phyloP scores from a whole-genome alignment of 371 early-diverging fungal genomes.

The Apophysomyces sp. region DNA sequence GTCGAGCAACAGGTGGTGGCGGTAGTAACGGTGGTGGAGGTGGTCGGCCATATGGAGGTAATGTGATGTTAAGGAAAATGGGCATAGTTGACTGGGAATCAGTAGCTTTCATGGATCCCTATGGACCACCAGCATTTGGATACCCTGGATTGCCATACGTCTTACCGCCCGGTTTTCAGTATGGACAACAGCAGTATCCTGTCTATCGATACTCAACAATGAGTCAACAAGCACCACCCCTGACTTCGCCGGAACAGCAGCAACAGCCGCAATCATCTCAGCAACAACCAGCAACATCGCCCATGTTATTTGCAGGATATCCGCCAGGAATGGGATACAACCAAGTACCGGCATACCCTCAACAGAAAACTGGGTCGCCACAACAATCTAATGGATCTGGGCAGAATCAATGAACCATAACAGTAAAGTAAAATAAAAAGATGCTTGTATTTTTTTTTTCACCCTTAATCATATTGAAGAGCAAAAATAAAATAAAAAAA shows the following conservation, averaged over 20 bases:
- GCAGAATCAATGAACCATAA: background rate
- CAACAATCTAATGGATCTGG: background rate
- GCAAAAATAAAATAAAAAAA: too few species aligned
- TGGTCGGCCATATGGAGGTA: background rate
- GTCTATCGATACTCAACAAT: background rate
- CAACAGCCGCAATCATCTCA: background rate
- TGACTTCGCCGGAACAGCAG: background rate
- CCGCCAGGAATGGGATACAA: background rate
- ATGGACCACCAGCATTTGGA: background rate
- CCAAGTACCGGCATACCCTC: background rate
- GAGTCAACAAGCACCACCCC: background rate
- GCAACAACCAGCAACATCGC: background rate
- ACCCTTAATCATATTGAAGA: too few species aligned
- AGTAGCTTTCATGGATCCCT: background rate
- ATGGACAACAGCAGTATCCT: background rate
- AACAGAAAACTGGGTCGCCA: background rate
- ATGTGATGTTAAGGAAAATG: background rate
- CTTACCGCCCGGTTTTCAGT: background rate
- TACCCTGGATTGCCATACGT: conserved; percentile 2
- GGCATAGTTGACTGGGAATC: background rate
- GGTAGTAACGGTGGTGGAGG: background rate
- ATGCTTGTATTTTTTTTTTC: too few species aligned
- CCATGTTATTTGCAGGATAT: background rate
- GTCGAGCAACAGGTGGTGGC: background rate
- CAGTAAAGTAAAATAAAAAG: background rate